Evolutionary conservation across 352 stramenopile genomes (phyloP).

Genomic region (Detonula confervacea): DNA sequence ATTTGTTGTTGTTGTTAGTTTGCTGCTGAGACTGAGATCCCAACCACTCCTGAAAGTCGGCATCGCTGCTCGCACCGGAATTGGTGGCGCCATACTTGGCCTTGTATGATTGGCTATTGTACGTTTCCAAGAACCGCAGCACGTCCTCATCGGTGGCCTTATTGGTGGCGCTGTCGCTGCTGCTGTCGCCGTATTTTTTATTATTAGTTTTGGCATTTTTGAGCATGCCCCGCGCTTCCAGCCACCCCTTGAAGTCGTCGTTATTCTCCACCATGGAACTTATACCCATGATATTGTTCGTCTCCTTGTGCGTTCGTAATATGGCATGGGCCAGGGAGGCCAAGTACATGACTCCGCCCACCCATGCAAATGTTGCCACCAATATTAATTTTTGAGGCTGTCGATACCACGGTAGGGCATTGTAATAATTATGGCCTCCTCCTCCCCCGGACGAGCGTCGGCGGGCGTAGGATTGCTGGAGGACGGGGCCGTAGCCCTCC

Average conservation of each 20-base stretch:
- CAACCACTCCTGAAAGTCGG: conserved; percentile 18
- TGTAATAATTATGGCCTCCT: too few relatives aligned
- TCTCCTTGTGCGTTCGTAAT: conserved; percentile 33
- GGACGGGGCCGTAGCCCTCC: neutral
- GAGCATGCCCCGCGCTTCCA: conserved; percentile 8
- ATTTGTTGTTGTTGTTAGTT: conserved; percentile 22
- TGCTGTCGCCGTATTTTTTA: too few relatives aligned
- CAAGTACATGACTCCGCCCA: conserved; percentile 47
- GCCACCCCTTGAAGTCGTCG: conserved; percentile 30
- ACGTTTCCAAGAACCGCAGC: too few relatives aligned
- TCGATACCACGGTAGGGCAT: conserved; percentile 40
- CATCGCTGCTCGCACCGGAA: neutral
- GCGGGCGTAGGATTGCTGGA: neutral
- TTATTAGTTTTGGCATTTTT: neutral
- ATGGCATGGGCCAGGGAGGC: conserved; percentile 45
- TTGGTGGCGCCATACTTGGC: conserved; percentile 11
- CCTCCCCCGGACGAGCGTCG: neutral
- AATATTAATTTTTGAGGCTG: conserved; percentile 44
- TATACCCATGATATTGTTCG: conserved; percentile 20
- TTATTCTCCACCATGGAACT: conserved; percentile 19
- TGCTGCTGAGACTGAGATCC: too few relatives aligned
- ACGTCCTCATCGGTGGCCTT: too few relatives aligned
- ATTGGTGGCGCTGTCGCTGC: too few relatives aligned
- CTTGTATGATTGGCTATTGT: too few relatives aligned
- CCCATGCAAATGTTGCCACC: conserved; percentile 31